phyloP scores from a whole-genome alignment of 495 filamentous ascomycete species.

The Trichoderma parareesei region DNA sequence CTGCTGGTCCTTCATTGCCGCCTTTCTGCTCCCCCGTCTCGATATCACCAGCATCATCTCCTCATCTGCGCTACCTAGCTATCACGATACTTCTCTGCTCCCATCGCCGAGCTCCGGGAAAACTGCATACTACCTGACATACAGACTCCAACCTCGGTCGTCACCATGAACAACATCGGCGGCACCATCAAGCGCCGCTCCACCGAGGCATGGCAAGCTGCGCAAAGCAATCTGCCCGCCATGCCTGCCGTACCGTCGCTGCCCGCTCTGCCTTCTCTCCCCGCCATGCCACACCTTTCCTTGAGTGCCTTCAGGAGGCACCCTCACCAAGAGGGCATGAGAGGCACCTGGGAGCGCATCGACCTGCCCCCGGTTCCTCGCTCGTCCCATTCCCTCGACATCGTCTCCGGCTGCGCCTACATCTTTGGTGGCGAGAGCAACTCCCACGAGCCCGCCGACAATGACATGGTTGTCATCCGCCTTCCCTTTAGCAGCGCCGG shows the following conservation, averaged over 20 bases:
- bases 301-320: neutral
- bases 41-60: neutral
- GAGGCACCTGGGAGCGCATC: conserved; percentile 53
- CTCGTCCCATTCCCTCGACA: conserved; percentile 60
- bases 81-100: neutral
- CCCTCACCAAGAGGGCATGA: conserved; percentile 24
- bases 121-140: neutral
- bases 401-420: conserved; percentile 59
- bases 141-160: neutral
- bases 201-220: conserved; percentile 32
- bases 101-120: neutral
- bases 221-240: conserved; percentile 29
- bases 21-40: neutral
- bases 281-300: conserved; percentile 11
- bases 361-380: conserved; percentile 48
- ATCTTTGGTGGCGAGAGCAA: conserved; percentile 57
- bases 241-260: conserved; percentile 20
- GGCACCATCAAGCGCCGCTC: conserved; percentile 36
- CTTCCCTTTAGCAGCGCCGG: conserved; percentile 45
- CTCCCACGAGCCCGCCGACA: conserved; percentile 50
- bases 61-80: neutral
- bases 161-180: conserved; percentile 34
- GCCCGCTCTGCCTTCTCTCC: conserved; percentile 23
- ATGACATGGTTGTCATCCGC: conserved; percentile 59
- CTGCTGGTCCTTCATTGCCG: conserved; percentile 29